Base-by-base conservation (phyloP, 2,329 filamentous ascomycete species). In the Apiospora pterosperma region DNA sequence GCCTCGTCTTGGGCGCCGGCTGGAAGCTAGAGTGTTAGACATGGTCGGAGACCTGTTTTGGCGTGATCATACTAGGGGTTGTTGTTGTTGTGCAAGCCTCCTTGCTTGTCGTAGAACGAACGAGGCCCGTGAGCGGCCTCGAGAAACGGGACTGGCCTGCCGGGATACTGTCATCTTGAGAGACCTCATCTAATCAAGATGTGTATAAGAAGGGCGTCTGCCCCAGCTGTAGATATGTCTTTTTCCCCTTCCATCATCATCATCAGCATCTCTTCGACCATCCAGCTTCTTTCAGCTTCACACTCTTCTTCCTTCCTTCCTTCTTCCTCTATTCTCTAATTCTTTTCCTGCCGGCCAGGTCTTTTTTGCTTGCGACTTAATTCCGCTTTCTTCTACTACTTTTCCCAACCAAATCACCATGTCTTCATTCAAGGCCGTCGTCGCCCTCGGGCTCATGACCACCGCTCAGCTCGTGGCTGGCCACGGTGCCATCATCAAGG, bases 401-500 rank as follows among this genome's bases (percentile, higher is more conserved):
- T n/a, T 5, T 48, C 21, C n/a, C 59, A 42, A 39, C 41, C 48
- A 39, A 44, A 48, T 41, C 42, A 68, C 12, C 64, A 75, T 74
- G 73, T 69, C 72, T 67, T 73, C 72, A 21, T 67, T 71, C 61
- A 72, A 70, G 62, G 44, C 68, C 4, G 63, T 76, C 65, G 34
- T 80, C 66, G 67, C 77, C 68, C 75, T 86, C 72, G 77, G 81
- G 72, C 78, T 87, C 76, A 74, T 88, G 72, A 79, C 84, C 69
- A 77, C 82, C 67, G 81, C 81, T 71, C 78, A 83, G 68, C 81
- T 90, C 62, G 87, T 85, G 67, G 80, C 85, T 68, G 86, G 84
- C 72, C 88, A 90, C 80, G 81, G 82, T 66, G 86, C 84, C 69
- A 88, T 90, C 76, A 82, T 84, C 71, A 76, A 76, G 59, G 88